Conservation (phyloP, 345 rosid genomes). For the Lepidium didymum region DNA sequence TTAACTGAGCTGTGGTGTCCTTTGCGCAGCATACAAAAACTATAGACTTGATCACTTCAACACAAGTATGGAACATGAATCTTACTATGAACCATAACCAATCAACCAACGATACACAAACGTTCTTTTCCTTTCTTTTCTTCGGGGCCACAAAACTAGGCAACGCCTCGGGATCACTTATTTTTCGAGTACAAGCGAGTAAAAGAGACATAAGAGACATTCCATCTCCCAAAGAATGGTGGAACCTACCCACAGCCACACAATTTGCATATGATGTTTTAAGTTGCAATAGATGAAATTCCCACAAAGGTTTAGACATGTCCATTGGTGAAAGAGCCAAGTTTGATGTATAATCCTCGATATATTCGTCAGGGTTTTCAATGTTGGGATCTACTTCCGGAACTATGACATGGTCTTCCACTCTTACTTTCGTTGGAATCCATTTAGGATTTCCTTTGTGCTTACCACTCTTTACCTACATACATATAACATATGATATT, state of each 20-base stretch:
- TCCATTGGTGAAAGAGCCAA: slow-evolving; percentile 45
- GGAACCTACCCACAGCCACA: slow-evolving; percentile 25
- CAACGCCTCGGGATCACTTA: slow-evolving; percentile 41
- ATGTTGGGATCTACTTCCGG: slow-evolving; percentile 35
- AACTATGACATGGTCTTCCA: slow-evolving; percentile 48
- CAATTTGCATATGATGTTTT: slow-evolving; percentile 53
- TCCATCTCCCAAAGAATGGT: slow-evolving; percentile 53
- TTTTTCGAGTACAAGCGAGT: slow-evolving; percentile 42
- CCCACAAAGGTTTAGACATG: slow-evolving; percentile 62
- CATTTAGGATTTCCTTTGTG: slow-evolving; percentile 35
- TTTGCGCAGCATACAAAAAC: slow-evolving; percentile 18
- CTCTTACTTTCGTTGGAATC: slow-evolving; percentile 38
- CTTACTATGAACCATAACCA: slow-evolving; percentile 30
- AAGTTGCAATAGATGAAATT: slow-evolving; percentile 51
- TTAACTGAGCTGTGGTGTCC: slow-evolving; percentile 35
- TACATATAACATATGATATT: too few species aligned
- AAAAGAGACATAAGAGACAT: slow-evolving; percentile 56
- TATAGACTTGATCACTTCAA: slow-evolving; percentile 32
- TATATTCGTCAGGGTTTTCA: slow-evolving; percentile 39
- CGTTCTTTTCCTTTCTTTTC: background rate
- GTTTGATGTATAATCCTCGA: slow-evolving; percentile 56
- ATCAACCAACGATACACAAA: slow-evolving; percentile 20
- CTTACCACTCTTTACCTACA: background rate
- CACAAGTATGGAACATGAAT: slow-evolving; percentile 39
- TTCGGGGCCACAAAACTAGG: slow-evolving; percentile 31